These are phyloP conservation scores for Candida palmyrensis DNA, from an alignment of 805 yeast genomes.

Conservation along the genomic window DNA sequence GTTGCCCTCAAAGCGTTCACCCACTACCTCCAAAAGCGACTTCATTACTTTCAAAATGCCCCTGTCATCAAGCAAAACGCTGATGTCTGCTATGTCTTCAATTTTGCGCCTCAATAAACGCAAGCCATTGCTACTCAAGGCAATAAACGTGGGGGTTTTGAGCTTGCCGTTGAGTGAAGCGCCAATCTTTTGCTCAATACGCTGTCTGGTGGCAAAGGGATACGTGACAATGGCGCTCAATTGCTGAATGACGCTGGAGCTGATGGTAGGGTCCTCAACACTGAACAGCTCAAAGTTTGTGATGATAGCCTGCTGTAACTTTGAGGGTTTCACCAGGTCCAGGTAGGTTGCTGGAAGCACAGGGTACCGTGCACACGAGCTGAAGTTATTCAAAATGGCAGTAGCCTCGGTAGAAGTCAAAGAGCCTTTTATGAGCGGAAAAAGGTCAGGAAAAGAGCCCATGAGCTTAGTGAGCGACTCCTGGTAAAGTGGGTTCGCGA, in stretches of 20 bases:
- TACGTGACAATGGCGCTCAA: constrained; percentile 47
- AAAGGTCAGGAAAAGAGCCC: constrained; percentile 47
- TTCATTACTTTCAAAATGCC: constrained; percentile 41
- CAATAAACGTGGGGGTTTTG: constrained; percentile 60
- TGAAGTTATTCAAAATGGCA: constrained; percentile 52
- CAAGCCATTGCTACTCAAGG: constrained; percentile 48
- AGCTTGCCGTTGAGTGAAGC: constrained; percentile 20
- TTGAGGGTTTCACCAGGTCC: constrained; percentile 51
- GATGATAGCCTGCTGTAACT: constrained; percentile 58
- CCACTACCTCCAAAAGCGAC: constrained; percentile 50
- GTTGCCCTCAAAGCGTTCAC: constrained; percentile 34
- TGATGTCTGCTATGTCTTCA: constrained; percentile 19
- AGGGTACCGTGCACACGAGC: constrained; percentile 68
- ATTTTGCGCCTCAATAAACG: constrained; percentile 36
- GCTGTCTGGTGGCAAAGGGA: constrained; percentile 57
- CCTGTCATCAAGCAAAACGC: constrained; percentile 37
- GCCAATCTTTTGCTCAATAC: constrained; percentile 51
- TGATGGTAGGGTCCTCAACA: constrained; percentile 12
- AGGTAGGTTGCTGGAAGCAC: constrained; percentile 52
- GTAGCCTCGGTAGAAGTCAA: constrained; percentile 36
- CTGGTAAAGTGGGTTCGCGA: constrained; percentile 47
- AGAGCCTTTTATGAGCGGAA: constrained; percentile 26
- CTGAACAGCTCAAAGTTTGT: constrained; percentile 35
- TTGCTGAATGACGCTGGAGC: constrained; percentile 45
- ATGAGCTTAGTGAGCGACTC: constrained; percentile 56